Conservation (phyloP, 192 early-diverging fungal genomes). For the Coemansia sp. region DNA sequence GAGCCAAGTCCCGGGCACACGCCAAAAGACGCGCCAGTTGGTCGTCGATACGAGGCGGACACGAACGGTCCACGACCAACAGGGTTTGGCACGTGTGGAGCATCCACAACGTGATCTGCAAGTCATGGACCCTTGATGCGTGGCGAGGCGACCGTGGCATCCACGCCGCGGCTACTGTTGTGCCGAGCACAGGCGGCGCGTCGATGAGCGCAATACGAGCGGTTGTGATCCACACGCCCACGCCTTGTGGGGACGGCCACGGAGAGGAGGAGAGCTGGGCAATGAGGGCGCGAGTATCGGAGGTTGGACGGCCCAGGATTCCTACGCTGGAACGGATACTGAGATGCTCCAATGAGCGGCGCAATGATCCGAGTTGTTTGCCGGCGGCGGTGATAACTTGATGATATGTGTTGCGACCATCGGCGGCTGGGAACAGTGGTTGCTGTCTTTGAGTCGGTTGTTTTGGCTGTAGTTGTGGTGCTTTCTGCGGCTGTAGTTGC, state of each 20-base stretch:
- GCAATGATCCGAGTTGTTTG: slow-evolving; percentile 10
- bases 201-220: slow-evolving; percentile 21
- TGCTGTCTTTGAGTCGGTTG: background rate
- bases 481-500: background rate
- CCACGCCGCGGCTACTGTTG: background rate
- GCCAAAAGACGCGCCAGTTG: slow-evolving; percentile 17
- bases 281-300: slow-evolving; percentile 26
- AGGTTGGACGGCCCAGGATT: slow-evolving; percentile 13
- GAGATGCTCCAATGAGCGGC: slow-evolving; percentile 12
- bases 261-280: slow-evolving; percentile 7
- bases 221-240: slow-evolving; percentile 18
- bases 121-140: slow-evolving; percentile 13
- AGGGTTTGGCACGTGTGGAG: slow-evolving; percentile 35
- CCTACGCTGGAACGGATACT: slow-evolving; percentile 19
- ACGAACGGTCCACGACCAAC: slow-evolving; percentile 11
- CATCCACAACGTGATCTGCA: slow-evolving; percentile 28
- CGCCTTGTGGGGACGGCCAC: background rate
- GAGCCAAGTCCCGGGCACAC: slow-evolving; percentile 7
- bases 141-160: background rate
- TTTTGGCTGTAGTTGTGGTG: background rate
- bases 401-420: background rate
- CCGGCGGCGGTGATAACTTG: background rate
- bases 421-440: background rate
- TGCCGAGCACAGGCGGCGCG: slow-evolving; percentile 23
- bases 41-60: slow-evolving; percentile 6